phyloP scores from a whole-genome alignment of 176 grass and related monocot species.

The Carex parvula region DNA sequence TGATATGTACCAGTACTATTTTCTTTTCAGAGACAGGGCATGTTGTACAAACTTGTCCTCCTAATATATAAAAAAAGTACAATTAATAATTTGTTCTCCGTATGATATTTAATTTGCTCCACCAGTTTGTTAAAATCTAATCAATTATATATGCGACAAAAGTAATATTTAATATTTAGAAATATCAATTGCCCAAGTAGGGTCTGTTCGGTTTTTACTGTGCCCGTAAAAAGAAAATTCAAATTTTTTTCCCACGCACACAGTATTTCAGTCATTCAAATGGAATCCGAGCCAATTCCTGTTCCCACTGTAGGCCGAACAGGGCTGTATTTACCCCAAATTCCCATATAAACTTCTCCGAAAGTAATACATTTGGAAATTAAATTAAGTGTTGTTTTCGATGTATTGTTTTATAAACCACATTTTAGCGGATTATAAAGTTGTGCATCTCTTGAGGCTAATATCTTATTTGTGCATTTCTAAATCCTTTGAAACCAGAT shows the following conservation, averaged over 20 bases:
- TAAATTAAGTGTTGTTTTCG: not conserved
- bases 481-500: not conserved
- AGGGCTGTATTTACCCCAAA: not conserved
- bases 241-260: no score
- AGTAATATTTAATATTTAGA: no score
- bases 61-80: not conserved
- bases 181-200: no score
- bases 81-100: not conserved
- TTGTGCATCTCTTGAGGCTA: not conserved
- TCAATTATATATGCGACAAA: not conserved
- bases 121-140: not conserved
- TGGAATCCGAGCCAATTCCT: no score
- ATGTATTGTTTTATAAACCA: not conserved
- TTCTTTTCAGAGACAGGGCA: not conserved
- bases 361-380: not conserved
- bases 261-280: no score
- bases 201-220: no score
- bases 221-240: no score
- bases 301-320: no score
- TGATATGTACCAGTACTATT: slow-evolving; percentile 4
- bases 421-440: not conserved
- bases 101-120: not conserved
- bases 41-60: not conserved
- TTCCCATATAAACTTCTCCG: not conserved
- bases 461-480: not conserved